Percentiles rank a stretch among this genome's conserved stretches.
These are phyloP conservation scores for Jackrogersella multiformis DNA, from an alignment of 495 filamentous ascomycete genomes.

Conservation along the genomic window DNA sequence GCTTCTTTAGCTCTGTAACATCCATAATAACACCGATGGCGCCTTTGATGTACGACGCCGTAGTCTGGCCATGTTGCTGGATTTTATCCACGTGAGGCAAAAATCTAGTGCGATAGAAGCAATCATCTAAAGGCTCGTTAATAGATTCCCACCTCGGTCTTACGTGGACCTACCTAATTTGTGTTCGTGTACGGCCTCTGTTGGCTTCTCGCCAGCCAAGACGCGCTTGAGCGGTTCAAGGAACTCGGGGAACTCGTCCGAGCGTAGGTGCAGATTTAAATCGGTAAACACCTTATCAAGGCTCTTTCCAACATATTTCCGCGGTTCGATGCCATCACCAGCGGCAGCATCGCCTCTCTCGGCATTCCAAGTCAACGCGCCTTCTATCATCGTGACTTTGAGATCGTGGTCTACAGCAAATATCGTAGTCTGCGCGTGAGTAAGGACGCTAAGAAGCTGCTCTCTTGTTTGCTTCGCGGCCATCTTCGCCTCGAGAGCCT, in stretches of 20 bases:
- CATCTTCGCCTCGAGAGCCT: conserved; percentile 67
- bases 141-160: background rate
- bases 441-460: conserved; percentile 73
- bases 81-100: conserved; percentile 65
- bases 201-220: conserved; percentile 59
- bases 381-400: conserved; percentile 70
- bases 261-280: conserved; percentile 44
- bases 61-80: conserved; percentile 54
- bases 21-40: conserved; percentile 76
- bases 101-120: conserved; percentile 72
- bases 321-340: conserved; percentile 30
- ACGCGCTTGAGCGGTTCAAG: conserved; percentile 65
- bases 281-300: conserved; percentile 67
- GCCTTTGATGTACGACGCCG: conserved; percentile 63
- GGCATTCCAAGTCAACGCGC: conserved; percentile 63
- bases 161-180: conserved; percentile 47
- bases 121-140: conserved; percentile 50
- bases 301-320: conserved; percentile 62
- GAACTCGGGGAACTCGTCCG: conserved; percentile 56
- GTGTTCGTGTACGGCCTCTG: conserved; percentile 61
- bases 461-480: conserved; percentile 66
- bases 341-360: conserved; percentile 33
- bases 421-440: conserved; percentile 71
- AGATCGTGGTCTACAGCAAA: conserved; percentile 69
- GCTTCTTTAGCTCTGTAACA: conserved; percentile 69